Evolutionary conservation across 2,329 filamentous ascomycete genomes (phyloP).

Genomic region (Mollisiaceae sp.): DNA sequence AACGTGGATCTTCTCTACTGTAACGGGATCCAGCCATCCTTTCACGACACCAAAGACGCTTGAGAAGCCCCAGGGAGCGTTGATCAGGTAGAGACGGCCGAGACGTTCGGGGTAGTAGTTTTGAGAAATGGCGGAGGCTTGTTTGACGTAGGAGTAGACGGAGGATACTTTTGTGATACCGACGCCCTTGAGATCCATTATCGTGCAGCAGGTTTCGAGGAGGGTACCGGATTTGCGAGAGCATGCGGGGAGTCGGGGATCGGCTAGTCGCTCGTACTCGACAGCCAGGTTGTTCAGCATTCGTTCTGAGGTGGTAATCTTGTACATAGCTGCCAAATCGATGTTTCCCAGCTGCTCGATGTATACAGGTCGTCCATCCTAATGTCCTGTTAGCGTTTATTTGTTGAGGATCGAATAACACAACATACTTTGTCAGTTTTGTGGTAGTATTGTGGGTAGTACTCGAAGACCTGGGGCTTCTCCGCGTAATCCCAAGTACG

Average conservation of each 20-base stretch:
- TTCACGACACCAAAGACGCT: constrained; percentile 86
- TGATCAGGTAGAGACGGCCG: constrained; percentile 96
- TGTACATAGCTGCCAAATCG: constrained; percentile 86
- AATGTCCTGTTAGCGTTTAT: constrained; percentile 25
- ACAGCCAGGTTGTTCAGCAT: constrained; percentile 97
- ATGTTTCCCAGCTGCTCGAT: constrained; percentile 96
- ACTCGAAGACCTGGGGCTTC: constrained; percentile 82
- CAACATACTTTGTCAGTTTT: constrained; percentile 78
- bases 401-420: background rate
- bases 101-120: constrained; percentile 99
- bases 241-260: constrained; percentile 92
- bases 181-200: constrained; percentile 97
- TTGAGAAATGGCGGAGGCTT: constrained; percentile 88
- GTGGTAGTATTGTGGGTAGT: constrained; percentile 99
- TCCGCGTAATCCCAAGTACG: constrained; percentile 86
- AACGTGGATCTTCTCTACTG: constrained; percentile 93
- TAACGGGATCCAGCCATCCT: constrained; percentile 95
- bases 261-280: constrained; percentile 95
- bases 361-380: constrained; percentile 97
- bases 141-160: constrained; percentile 86
- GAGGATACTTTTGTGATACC: constrained; percentile 79
- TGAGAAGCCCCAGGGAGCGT: constrained; percentile 95
- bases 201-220: constrained; percentile 96
- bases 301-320: constrained; percentile 89
- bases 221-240: constrained; percentile 88